Evolutionary conservation across 345 rosid genomes (phyloP).

Genomic region (Chamaenerion angustifolium): DNA sequence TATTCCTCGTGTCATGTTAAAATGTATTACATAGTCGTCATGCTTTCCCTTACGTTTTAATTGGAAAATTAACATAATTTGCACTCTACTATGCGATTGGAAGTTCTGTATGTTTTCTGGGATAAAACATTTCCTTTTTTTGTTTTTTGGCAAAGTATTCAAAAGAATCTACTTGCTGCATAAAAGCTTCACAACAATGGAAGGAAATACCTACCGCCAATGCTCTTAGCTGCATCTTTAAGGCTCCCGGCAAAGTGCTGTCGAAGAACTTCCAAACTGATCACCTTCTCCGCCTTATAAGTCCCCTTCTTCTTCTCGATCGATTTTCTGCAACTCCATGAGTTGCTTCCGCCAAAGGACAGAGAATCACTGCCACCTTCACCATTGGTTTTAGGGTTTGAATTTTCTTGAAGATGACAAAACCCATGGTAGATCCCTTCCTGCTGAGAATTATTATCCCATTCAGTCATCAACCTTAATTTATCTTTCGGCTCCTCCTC

Average conservation of each 20-base stretch:
- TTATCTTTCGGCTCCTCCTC: constrained; percentile 40
- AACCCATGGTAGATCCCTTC: constrained; percentile 2
- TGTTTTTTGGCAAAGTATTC: no score
- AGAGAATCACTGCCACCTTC: constrained; percentile 12
- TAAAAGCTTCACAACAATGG: not conserved
- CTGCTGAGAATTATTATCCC: constrained; percentile 5
- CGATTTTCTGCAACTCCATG: constrained; percentile 8
- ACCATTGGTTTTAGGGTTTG: constrained; percentile 15
- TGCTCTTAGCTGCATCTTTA: constrained; percentile 25
- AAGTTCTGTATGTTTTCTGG: no score
- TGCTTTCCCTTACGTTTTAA: no score
- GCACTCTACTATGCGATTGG: no score
- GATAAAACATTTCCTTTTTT: no score
- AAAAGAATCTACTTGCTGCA: no score
- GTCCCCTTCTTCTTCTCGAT: constrained; percentile 13
- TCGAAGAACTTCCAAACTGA: constrained; percentile 24
- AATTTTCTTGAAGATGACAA: constrained; percentile 12
- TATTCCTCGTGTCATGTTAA: no score
- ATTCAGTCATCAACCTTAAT: constrained; percentile 26
- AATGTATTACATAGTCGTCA: no score
- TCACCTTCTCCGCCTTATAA: constrained; percentile 20
- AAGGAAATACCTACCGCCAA: constrained; percentile 18
- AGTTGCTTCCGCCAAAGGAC: constrained; percentile 2
- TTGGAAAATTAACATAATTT: no score
- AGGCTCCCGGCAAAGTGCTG: constrained; percentile 28